phyloP scores from a whole-genome alignment of 2,329 filamentous ascomycete species.

The Alternaria conjuncta region DNA sequence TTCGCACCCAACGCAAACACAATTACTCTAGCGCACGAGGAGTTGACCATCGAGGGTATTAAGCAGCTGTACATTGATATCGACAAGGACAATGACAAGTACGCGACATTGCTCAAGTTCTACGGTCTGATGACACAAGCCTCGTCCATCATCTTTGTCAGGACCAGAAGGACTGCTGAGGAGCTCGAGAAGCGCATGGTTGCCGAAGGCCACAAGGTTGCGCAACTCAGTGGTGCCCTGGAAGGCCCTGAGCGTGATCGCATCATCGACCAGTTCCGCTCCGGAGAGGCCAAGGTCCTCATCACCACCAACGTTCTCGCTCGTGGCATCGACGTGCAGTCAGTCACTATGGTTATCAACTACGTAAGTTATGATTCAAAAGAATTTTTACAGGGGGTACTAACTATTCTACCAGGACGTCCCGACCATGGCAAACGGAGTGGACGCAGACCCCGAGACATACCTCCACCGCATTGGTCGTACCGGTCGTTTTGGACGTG shows the following conservation, averaged over 20 bases:
- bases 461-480: conserved; percentile 98
- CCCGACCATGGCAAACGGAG: conserved; percentile 63
- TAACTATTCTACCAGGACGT: conserved; percentile 51
- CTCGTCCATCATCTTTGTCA: conserved; percentile 97
- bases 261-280: conserved; percentile 85
- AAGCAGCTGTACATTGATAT: conserved; percentile 98
- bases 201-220: conserved; percentile 88
- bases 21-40: conserved; percentile 85
- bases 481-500: conserved; percentile 94
- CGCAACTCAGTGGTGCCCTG: conserved; percentile 84
- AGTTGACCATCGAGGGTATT: conserved; percentile 95
- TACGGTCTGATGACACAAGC: conserved; percentile 97
- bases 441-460: conserved; percentile 82
- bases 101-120: conserved; percentile 85
- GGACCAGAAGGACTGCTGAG: conserved; percentile 83
- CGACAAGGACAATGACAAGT: conserved; percentile 80
- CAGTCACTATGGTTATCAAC: conserved; percentile 98
- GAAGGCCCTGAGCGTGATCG: conserved; percentile 83
- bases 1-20: conserved; percentile 88
- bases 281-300: conserved; percentile 88
- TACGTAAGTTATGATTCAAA: conserved; percentile 62
- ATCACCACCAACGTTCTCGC: conserved; percentile 97
- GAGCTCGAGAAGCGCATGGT: conserved; percentile 88
- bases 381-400: background rate
- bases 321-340: conserved; percentile 90